phyloP scores from a whole-genome alignment of 345 rosid species.

The Mangifera indica region DNA sequence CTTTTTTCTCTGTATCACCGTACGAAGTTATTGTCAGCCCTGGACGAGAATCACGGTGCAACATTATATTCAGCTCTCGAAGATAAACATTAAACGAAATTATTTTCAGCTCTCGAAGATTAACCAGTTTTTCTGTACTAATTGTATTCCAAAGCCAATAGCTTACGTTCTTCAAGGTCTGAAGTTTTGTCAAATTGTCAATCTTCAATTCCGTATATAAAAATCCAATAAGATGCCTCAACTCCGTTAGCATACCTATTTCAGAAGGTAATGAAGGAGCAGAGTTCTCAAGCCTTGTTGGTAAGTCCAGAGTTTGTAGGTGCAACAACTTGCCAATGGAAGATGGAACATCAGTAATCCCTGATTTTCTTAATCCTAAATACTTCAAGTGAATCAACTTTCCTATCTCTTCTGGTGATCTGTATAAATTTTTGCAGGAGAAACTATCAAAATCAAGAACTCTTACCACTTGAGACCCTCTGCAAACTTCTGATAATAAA shows the following conservation, averaged over 20 bases:
- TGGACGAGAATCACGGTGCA: no score
- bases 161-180: background rate
- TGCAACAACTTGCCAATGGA: background rate
- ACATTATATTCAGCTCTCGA: no score
- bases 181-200: background rate
- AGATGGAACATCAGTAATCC: background rate
- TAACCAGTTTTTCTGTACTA: background rate
- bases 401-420: background rate
- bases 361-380: background rate
- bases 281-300: background rate
- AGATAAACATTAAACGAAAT: no score
- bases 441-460: no score
- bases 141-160: background rate
- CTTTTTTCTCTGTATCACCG: background rate
- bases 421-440: no score
- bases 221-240: background rate
- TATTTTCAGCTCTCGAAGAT: background rate
- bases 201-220: background rate
- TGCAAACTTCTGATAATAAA: background rate
- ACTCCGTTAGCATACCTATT: background rate
- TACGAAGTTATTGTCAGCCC: background rate
- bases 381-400: background rate
- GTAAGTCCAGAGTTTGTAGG: background rate
- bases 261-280: background rate
- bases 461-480: background rate